phyloP scores from a whole-genome alignment of 2,329 filamentous ascomycete species.

The Phoma sp. region DNA sequence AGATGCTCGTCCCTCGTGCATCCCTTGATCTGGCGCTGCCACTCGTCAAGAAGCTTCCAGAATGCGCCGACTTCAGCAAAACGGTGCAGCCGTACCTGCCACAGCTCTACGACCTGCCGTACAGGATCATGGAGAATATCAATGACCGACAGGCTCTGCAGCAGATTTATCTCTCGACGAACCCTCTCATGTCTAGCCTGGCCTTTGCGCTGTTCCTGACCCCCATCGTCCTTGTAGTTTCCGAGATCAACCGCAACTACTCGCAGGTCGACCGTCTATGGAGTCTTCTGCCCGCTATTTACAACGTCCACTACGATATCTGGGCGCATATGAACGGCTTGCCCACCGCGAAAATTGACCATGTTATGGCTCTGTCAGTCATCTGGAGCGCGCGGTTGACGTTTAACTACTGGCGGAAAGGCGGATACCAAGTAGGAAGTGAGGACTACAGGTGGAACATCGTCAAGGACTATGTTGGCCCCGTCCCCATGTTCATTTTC shows the following conservation, averaged over 20 bases:
- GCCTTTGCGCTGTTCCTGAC: slow-evolving; percentile 75
- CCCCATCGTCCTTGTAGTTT: slow-evolving; percentile 73
- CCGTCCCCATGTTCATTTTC: slow-evolving; percentile 77
- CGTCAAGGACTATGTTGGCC: slow-evolving; percentile 69
- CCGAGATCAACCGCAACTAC: slow-evolving; percentile 90
- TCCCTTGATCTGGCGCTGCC: slow-evolving; percentile 63
- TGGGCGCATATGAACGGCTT: slow-evolving; percentile 81
- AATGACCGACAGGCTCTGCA: slow-evolving; percentile 67
- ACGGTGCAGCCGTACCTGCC: slow-evolving; percentile 82
- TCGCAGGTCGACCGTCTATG: slow-evolving; percentile 95
- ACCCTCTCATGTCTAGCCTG: slow-evolving; percentile 80
- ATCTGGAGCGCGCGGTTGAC: slow-evolving; percentile 92
- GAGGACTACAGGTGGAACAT: slow-evolving; percentile 96
- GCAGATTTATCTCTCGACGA: slow-evolving; percentile 80
- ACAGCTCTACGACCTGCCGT: slow-evolving; percentile 57
- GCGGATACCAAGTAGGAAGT: slow-evolving; percentile 84
- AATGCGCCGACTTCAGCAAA: slow-evolving; percentile 77
- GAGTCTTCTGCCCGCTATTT: slow-evolving; percentile 87
- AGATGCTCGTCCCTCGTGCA: slow-evolving; percentile 53
- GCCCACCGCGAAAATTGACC: slow-evolving; percentile 73
- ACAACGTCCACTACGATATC: slow-evolving; percentile 81
- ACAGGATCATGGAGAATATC: slow-evolving; percentile 60
- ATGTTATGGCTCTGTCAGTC: slow-evolving; percentile 71
- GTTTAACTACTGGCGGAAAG: slow-evolving; percentile 96
- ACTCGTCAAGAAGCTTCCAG: slow-evolving; percentile 69